Conservation (phyloP, 257 asterid species). For the Parsonsia alboflavescens region DNA sequence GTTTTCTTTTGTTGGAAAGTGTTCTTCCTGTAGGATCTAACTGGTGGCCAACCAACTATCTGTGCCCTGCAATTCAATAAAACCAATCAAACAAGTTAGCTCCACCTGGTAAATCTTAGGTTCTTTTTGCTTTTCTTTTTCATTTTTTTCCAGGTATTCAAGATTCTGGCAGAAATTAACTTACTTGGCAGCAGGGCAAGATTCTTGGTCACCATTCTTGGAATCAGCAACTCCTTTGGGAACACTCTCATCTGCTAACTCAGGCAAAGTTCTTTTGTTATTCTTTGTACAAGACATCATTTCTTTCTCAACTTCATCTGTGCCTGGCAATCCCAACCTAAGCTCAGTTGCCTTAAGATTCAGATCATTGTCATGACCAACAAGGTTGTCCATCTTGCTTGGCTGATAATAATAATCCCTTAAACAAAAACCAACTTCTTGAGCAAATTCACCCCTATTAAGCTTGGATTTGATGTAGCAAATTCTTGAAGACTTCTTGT, state of each 20-base stretch:
- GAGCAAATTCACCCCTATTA: not conserved
- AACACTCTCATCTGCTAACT: conserved; percentile 27
- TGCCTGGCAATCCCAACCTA: conserved; percentile 71
- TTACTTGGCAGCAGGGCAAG: conserved; percentile 62
- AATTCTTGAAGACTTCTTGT: conserved; percentile 8
- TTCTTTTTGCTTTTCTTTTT: too few species aligned
- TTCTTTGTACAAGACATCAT: conserved; percentile 24
- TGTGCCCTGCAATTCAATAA: conserved; percentile 48
- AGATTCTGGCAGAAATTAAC: conserved; percentile 10
- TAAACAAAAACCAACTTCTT: not conserved
- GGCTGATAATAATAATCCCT: not conserved
- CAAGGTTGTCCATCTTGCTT: conserved; percentile 28
- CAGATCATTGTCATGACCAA: conserved; percentile 30
- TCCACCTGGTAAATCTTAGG: too few species aligned
- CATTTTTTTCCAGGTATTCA: not conserved
- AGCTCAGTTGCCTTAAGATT: conserved; percentile 83
- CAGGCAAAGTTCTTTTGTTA: conserved; percentile 48
- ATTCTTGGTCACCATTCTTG: conserved; percentile 21
- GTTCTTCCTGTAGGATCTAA: conserved; percentile 56
- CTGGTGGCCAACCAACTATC: conserved; percentile 93
- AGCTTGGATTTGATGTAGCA: not conserved
- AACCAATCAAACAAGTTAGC: conserved; percentile 1
- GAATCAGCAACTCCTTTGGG: conserved; percentile 18
- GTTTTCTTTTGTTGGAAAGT: conserved; percentile 38
- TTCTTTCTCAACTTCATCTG: conserved; percentile 37